These are phyloP conservation scores for Candida tetrigidarum DNA, from an alignment of 1,139 yeast genomes.

Conservation along the genomic window DNA sequence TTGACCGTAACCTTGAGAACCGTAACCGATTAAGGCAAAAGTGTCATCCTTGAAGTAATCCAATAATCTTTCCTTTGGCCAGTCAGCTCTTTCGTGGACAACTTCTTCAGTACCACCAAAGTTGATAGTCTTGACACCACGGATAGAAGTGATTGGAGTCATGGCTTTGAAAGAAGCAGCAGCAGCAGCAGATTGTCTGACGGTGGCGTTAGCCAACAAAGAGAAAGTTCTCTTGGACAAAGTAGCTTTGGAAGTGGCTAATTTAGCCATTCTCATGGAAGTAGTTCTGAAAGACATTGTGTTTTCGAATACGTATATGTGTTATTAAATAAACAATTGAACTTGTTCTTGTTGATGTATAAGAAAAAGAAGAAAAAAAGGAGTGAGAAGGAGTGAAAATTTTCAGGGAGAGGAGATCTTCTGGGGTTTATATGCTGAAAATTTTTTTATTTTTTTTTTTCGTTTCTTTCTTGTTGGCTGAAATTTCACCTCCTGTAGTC, in stretches of 20 bases:
- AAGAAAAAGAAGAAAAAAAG: conserved; percentile 6
- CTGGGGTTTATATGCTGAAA: conserved; percentile 15
- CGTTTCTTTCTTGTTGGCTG: no score
- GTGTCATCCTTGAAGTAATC: conserved; percentile 99
- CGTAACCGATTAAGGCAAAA: conserved; percentile 97
- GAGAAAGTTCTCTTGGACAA: conserved; percentile 71
- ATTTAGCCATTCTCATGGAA: conserved; percentile 64
- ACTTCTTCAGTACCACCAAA: conserved; percentile 95
- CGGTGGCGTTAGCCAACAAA: conserved; percentile 55
- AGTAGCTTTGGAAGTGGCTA: conserved; percentile 55
- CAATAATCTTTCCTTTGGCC: conserved; percentile 97
- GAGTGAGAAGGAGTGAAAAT: conserved; percentile 4
- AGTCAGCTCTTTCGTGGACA: conserved; percentile 98
- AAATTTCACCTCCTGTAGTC: background rate
- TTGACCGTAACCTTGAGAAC: conserved; percentile 99
- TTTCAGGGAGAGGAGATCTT: conserved; percentile 8
- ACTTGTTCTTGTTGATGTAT: background rate
- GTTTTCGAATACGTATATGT: conserved; percentile 9
- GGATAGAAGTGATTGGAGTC: conserved; percentile 46
- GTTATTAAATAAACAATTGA: background rate
- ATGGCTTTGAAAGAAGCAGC: conserved; percentile 37
- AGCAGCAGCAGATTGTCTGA: conserved; percentile 39
- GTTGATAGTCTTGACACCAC: conserved; percentile 96
- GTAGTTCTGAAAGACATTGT: conserved; percentile 66
- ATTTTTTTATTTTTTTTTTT: conserved; percentile 2